Conservation (phyloP, 208 protist species). For the Acanthamoeba royreba region DNA sequence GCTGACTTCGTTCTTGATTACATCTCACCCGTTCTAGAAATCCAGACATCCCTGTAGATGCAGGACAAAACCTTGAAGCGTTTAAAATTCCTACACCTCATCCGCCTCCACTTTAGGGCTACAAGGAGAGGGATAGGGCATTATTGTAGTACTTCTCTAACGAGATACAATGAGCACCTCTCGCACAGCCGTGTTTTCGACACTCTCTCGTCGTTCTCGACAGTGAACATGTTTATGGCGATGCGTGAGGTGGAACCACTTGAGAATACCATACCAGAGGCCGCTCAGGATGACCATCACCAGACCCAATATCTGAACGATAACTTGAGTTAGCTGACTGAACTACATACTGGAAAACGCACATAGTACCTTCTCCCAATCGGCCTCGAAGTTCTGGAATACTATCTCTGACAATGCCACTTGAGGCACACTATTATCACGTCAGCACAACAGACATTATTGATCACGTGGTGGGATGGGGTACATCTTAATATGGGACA, state of each 20-base stretch:
- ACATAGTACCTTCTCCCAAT: background rate
- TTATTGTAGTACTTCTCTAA: too few species aligned
- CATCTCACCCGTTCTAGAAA: too few species aligned
- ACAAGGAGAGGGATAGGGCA: too few species aligned
- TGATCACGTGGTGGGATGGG: background rate
- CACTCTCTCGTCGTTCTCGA: too few species aligned
- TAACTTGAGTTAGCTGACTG: background rate
- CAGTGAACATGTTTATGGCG: background rate
- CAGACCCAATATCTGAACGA: background rate
- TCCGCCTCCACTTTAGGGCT: too few species aligned
- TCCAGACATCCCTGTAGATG: too few species aligned
- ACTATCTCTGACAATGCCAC: background rate
- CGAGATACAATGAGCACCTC: too few species aligned
- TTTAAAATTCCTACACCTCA: too few species aligned
- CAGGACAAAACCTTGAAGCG: too few species aligned
- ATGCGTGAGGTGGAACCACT: constrained; percentile 30
- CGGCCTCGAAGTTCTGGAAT: constrained; percentile 7
- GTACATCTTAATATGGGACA: constrained; percentile 5
- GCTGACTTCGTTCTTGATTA: too few species aligned
- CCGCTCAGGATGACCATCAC: background rate
- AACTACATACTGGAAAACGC: background rate
- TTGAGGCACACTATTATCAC: background rate
- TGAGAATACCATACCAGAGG: background rate
- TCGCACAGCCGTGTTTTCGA: too few species aligned
- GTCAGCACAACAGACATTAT: background rate